Evolutionary conservation across 306 rosid genomes (phyloP), one percentile per base, ranked within the genome.

Genomic region (Vachellia collinsii): DNA sequence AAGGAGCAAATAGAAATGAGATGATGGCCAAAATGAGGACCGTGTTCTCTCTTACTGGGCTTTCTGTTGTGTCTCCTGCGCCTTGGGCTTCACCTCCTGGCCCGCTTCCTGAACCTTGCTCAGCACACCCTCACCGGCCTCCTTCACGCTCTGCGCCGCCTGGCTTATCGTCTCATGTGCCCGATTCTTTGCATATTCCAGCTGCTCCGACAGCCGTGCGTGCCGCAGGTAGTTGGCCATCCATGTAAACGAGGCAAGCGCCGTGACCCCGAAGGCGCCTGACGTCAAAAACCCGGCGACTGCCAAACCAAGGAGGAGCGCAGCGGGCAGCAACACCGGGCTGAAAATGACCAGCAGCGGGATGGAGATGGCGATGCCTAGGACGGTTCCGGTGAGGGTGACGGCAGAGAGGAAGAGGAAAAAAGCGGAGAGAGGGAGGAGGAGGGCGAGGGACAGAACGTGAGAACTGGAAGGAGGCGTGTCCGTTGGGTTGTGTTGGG

Each of bases 241-340:
- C 93, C 94, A 92, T 8, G 91, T 77, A 37, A 92, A 88, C 1
- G 94, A 86, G 7, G 93, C 90, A 2, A 92, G 44, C 0, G 89
- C 89, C 4, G 93, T 88, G 67, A 89, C 65, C 8, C 89, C 94
- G 34, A 82, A 89, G 1, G 87, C 92, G 0, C 90, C 93, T 0
- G 94, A 90, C 0, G 93, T 77, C 77, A 92, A 54, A 61, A 90
- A 80, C 6, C 93, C 92, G 36, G 91, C 39, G 16, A 90, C 79
- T 0, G 90, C 79, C 12, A 89, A 22, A 34, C 58, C 77, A 7
- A 92, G n/a, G 58, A 67, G 72, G 0, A 86, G 6, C 0, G 85
- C 83, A 0, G 97, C 91, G 0, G 94, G 88, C 76, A 92, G 16
- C 70, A 92, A 61, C 9, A 90, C 65, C 0, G 97, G 97, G 78